A percentile compares a stretch with the other conserved stretches of the same genome.
These are phyloP conservation scores for Mucor velutinosus DNA, from an alignment of 371 early-diverging fungal genomes.

Conservation along the genomic window DNA sequence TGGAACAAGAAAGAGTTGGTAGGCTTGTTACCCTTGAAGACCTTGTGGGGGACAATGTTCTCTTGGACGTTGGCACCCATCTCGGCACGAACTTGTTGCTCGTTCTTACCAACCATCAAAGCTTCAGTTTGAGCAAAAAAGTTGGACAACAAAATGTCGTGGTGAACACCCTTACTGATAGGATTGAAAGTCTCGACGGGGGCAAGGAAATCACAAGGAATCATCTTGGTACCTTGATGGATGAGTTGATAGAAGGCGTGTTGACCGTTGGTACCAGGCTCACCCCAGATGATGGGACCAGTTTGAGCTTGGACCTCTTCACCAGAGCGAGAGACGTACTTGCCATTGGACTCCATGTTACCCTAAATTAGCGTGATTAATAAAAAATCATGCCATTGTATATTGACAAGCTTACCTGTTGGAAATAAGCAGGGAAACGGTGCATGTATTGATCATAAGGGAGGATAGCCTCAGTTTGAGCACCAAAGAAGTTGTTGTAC, in stretches of 20 bases:
- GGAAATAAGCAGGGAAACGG: conserved; percentile 97
- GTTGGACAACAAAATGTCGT: conserved; percentile 96
- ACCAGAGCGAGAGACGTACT: conserved; percentile 86
- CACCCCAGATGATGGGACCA: conserved; percentile 99
- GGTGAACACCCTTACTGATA: conserved; percentile 76
- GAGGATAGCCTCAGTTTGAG: conserved; percentile 94
- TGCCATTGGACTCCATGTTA: conserved; percentile 99
- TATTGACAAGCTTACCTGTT: conserved; percentile 67
- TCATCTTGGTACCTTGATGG: conserved; percentile 98
- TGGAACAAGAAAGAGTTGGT: conserved; percentile 96
- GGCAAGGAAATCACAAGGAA: conserved; percentile 96
- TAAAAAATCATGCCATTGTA: neutral
- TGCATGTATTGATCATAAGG: conserved; percentile 99
- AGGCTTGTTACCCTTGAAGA: conserved; percentile 96
- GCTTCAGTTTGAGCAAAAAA: conserved; percentile 99
- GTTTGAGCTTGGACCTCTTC: conserved; percentile 81
- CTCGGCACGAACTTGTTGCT: conserved; percentile 77
- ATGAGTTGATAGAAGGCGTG: conserved; percentile 99
- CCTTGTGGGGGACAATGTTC: conserved; percentile 85
- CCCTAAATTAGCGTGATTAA: conserved; percentile 52
- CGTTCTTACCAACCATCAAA: conserved; percentile 92
- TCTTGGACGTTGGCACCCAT: conserved; percentile 64
- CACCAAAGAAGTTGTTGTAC: conserved; percentile 98
- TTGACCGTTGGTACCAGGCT: conserved; percentile 99
- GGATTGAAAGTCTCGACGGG: conserved; percentile 92